These are phyloP conservation scores for Zelopaecilomyces penicillatus DNA, from an alignment of 2,329 filamentous ascomycete species.

Conservation along the genomic window DNA sequence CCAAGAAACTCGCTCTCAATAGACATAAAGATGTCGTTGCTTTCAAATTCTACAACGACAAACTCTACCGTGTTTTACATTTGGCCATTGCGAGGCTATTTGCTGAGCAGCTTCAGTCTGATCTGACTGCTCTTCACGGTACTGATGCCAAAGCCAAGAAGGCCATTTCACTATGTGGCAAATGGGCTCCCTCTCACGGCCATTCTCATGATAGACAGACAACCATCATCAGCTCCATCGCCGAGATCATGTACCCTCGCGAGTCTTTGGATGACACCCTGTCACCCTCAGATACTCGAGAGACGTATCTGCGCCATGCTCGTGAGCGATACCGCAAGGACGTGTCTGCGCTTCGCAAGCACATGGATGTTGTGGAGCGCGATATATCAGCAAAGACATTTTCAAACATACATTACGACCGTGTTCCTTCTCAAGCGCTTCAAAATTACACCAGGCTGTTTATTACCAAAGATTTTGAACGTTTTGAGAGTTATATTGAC, in stretches of 20 bases:
- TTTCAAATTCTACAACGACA: constrained; percentile 32
- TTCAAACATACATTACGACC: constrained; percentile 46
- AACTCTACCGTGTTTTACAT: constrained; percentile 44
- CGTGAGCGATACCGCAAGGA: constrained; percentile 46
- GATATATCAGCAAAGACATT: constrained; percentile 38
- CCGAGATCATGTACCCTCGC: constrained; percentile 42
- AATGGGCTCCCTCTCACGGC: constrained; percentile 50
- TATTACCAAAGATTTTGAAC: constrained; percentile 38
- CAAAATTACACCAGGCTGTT: constrained; percentile 42
- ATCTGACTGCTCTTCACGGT: constrained; percentile 33
- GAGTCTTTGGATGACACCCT: constrained; percentile 20
- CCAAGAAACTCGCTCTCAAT: constrained; percentile 19
- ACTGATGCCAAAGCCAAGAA: constrained; percentile 30
- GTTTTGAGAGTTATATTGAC: constrained; percentile 41
- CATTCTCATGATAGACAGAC: constrained; percentile 52
- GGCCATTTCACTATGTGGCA: constrained; percentile 46
- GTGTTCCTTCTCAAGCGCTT: constrained; percentile 50
- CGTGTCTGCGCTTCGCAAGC: constrained; percentile 42
- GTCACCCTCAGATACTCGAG: constrained; percentile 31
- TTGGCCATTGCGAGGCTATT: constrained; percentile 47
- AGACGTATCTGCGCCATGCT: constrained; percentile 44
- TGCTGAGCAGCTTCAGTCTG: constrained; percentile 42
- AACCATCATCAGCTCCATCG: constrained; percentile 47
- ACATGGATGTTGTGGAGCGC: constrained; percentile 45
- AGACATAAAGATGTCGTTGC: constrained; percentile 33